Evolutionary conservation across 768 basidiomycete species (phyloP), one percentile per base, ranked within the genome.

Genomic region (Mycena metata): DNA sequence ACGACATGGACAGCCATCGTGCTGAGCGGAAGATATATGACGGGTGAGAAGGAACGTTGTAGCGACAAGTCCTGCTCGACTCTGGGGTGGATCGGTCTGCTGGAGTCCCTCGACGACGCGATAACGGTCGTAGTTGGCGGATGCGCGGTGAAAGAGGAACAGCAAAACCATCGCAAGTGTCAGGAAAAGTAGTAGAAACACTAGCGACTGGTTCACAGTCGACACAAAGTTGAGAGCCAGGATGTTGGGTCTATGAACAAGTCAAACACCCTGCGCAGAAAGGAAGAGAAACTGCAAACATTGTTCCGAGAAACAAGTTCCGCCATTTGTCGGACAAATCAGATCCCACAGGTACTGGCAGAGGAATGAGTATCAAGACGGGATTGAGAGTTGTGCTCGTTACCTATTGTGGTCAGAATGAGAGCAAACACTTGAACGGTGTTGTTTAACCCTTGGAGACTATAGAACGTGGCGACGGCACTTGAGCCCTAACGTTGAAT

Each of bases 1-100:
- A 94, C 79, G 35, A 91, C 91, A 71, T 91, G 91, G 19, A 94
- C 81, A 0, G 91, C 87, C 83, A 95, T 88, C 16, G 91, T 93
- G 70, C 90, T 91, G 55, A 95, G 82, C 4, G 93, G 93, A 26
- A 95, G 83, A 75, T 94, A 95, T 26, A 93, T 82, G 49, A 90
- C 79, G 11, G n/a, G 90, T 90, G 47, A 92, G 79, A 23, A 90
- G 73, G 73, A 94, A 94, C 33, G 86, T 90, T 50, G 87, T 83
- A 21, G 87, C 73, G n/a, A 93, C 80, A 15, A 89, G 80, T 15
- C 84, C 84, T 83, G 89, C 87, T 63, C 83, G 83, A 13, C 74
- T 80, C 45, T 82, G 80, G 49, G 80, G 79, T 2, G 82, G 76
- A 60, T 79, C 81, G 4, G 79, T 77, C 64, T 78, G 76, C 74